Base-by-base conservation (phyloP, 2,329 filamentous ascomycete genomes). In the Fusarium veterinarium region DNA sequence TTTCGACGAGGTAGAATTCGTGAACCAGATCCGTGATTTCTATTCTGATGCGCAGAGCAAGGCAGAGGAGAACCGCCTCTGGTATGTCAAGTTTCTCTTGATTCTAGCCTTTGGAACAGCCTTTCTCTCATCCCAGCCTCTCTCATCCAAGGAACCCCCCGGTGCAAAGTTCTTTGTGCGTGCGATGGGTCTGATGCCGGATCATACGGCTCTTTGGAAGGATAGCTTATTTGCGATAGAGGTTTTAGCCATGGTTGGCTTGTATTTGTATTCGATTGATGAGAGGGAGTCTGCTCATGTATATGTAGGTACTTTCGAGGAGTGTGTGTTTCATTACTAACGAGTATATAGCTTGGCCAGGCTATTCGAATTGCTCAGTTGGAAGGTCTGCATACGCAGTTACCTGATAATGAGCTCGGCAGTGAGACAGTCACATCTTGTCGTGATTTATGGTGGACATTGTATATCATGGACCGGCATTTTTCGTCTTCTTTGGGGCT, bases 61-160 rank as follows among this genome's bases (percentile, higher is more conserved):
- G 30, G 76, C 74, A 19, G 46, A 60, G 13, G 67, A 73, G 23
- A 71, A 60, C 16, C 62, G 58, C 31, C 69, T 88, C 28, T 87
- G 86, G 86, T 86, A 85, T 72, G 81, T 86, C 51, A 86, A 88
- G 63, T 86, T 85, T 57, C 78, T 88, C 8, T 75, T 88, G 7
- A 81, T 88, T 23, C 79, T 89, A 20, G 86, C 86, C 2, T 80
- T 78, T 65, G 77, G 79, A 12, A 78, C 73, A 11, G 79, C 79
- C 5, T 79, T 80, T 40, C 65, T 75, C 3, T 46, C 64, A 6
- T 52, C 69, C 19, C 73, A 67, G 12, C 59, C 67, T 5, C 56
- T 35, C 37, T 83, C 3, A 78, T 81, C 53, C 72, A 80, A 51
- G 5, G 75, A 80, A 6, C 77, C 80, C 8, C 79, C 80, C 1